Conservation (phyloP, 768 basidiomycete species). For the Boletus tylopilopsis region DNA sequence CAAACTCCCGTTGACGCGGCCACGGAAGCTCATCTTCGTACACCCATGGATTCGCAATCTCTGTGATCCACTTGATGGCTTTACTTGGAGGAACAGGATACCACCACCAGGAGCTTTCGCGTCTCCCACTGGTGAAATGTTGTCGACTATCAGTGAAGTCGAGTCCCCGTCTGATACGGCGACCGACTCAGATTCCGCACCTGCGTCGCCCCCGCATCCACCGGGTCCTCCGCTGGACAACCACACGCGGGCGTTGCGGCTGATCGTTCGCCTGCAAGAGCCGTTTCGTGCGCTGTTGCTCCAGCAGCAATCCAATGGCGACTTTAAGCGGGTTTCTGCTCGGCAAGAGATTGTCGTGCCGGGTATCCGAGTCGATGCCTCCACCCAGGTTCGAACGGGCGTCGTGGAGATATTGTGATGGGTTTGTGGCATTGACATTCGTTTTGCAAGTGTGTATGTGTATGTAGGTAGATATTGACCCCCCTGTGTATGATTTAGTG, state of each 20-base stretch:
- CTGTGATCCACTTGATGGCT: background rate
- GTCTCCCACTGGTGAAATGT: no score
- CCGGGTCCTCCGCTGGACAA: background rate
- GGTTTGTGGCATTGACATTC: no score
- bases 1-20: background rate
- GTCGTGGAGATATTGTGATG: background rate
- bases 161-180: background rate
- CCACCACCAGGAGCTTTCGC: no score
- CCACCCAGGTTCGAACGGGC: background rate
- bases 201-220: background rate
- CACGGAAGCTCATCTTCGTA: background rate
- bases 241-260: background rate
- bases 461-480: no score
- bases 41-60: constrained; percentile 10
- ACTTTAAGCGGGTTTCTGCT: background rate
- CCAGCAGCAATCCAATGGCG: background rate
- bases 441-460: no score
- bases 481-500: no score
- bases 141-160: no score
- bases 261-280: background rate
- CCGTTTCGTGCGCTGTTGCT: background rate
- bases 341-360: background rate
- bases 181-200: background rate
- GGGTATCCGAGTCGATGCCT: background rate
- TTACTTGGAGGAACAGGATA: background rate